Evolutionary conservation across 306 rosid genomes (phyloP).

Genomic region (Prinsepia uniflora): DNA sequence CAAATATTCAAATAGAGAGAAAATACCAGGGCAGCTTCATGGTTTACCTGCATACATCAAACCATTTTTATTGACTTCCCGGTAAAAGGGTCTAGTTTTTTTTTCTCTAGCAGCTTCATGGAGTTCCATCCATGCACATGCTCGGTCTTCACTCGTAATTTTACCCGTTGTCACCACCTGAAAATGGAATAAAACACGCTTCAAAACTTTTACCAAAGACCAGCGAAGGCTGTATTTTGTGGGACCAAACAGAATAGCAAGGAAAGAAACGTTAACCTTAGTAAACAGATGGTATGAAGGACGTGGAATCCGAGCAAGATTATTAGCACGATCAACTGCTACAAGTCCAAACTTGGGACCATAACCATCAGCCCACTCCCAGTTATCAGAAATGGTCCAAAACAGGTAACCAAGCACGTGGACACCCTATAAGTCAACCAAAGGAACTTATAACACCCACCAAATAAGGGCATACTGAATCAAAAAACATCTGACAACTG

Average conservation of each 20-base stretch:
- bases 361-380: slow-evolving; percentile 99
- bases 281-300: slow-evolving; percentile 88
- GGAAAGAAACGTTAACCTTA: slow-evolving; percentile 41
- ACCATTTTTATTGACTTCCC: slow-evolving; percentile 63
- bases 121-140: slow-evolving; percentile 73
- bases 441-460: slow-evolving; percentile 14
- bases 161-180: slow-evolving; percentile 68
- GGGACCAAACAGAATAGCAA: not conserved
- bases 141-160: slow-evolving; percentile 67
- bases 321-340: slow-evolving; percentile 77
- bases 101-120: slow-evolving; percentile 60
- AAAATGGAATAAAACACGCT: slow-evolving; percentile 40
- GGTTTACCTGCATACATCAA: slow-evolving; percentile 91
- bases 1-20: not conserved
- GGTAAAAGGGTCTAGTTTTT: slow-evolving; percentile 73
- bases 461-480: slow-evolving; percentile 15
- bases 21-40: not conserved
- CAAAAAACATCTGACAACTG: slow-evolving; percentile 9
- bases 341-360: slow-evolving; percentile 99
- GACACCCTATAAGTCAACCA: slow-evolving; percentile 65
- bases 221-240: slow-evolving; percentile 6
- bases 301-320: slow-evolving; percentile 72
- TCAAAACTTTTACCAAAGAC: slow-evolving; percentile 20
- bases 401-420: slow-evolving; percentile 57
- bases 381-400: slow-evolving; percentile 95